Evolutionary conservation across 768 basidiomycete species (phyloP).

Genomic region (Hypholoma sublateritium): DNA sequence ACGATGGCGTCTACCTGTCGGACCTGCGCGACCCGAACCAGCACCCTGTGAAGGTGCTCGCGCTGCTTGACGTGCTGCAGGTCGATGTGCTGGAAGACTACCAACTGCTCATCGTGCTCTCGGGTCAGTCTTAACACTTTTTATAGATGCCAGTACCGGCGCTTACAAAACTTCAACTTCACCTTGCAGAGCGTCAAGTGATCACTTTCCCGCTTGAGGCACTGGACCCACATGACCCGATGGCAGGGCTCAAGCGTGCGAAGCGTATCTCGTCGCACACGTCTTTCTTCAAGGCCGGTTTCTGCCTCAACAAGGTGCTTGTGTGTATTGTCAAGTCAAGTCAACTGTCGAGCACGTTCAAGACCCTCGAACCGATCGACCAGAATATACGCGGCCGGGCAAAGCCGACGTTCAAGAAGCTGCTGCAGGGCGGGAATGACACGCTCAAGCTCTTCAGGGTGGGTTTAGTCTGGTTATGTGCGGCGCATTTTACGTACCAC

Average conservation of each 20-base stretch:
- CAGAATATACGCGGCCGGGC: conserved; percentile 74
- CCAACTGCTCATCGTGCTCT: conserved; percentile 94
- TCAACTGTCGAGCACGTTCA: conserved; percentile 94
- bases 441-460: conserved; percentile 91
- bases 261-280: conserved; percentile 96
- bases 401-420: conserved; percentile 92
- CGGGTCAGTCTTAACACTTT: conserved; percentile 52
- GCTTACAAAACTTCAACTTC: background rate
- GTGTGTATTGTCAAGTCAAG: conserved; percentile 98
- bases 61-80: conserved; percentile 86
- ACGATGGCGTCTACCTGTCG: conserved; percentile 94
- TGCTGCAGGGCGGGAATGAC: conserved; percentile 93
- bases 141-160: background rate
- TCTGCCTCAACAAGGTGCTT: conserved; percentile 86
- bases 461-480: background rate
- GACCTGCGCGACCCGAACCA: conserved; percentile 75
- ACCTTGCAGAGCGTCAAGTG: conserved; percentile 82
- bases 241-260: conserved; percentile 88
- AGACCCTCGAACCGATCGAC: conserved; percentile 95
- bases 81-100: conserved; percentile 97
- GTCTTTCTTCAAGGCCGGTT: conserved; percentile 96
- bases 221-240: conserved; percentile 85
- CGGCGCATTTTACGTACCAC: background rate
- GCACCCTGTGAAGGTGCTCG: conserved; percentile 89
- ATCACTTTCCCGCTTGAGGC: conserved; percentile 95